These are phyloP conservation scores for Pichia sp. DNA, from an alignment of 1,139 yeast genomes.

Conservation along the genomic window DNA sequence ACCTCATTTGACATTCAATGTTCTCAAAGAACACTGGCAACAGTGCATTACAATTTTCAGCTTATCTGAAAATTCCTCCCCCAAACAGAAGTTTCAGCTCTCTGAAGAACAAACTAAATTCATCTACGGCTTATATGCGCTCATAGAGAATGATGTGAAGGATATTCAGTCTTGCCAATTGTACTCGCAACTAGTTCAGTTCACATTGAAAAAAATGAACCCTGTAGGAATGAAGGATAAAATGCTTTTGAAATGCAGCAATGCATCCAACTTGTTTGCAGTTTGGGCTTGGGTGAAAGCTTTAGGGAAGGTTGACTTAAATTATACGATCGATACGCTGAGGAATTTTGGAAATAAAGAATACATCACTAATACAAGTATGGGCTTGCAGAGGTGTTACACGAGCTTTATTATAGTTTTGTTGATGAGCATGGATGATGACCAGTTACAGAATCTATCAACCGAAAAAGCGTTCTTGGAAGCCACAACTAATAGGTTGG, in stretches of 20 bases:
- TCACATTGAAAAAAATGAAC: background rate
- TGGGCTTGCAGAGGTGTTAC: constrained; percentile 5
- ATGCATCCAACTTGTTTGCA: constrained; percentile 1
- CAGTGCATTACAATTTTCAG: background rate
- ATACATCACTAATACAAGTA: constrained; percentile 7
- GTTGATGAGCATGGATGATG: constrained; percentile 4
- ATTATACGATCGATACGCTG: constrained; percentile 2
- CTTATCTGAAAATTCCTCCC: background rate
- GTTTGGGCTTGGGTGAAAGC: constrained; percentile 8
- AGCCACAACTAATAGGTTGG: constrained; percentile 24
- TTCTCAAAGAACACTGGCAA: constrained; percentile 6
- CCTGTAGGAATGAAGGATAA: background rate
- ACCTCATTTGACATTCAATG: background rate
- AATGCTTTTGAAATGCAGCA: constrained; percentile 3
- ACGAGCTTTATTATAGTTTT: constrained; percentile 17
- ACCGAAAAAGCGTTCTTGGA: constrained; percentile 18
- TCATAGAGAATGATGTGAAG: constrained; percentile 3
- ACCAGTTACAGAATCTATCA: constrained; percentile 14
- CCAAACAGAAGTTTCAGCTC: constrained; percentile 3
- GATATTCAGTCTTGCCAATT: background rate
- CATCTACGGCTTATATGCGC: background rate
- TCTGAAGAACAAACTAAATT: constrained; percentile 3
- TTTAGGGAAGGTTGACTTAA: background rate
- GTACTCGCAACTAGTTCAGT: constrained; percentile 1
- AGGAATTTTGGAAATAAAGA: constrained; percentile 11